Evolutionary conservation across 148 eudicot species (phyloP).

Genomic region (Spergularia bocconei): DNA sequence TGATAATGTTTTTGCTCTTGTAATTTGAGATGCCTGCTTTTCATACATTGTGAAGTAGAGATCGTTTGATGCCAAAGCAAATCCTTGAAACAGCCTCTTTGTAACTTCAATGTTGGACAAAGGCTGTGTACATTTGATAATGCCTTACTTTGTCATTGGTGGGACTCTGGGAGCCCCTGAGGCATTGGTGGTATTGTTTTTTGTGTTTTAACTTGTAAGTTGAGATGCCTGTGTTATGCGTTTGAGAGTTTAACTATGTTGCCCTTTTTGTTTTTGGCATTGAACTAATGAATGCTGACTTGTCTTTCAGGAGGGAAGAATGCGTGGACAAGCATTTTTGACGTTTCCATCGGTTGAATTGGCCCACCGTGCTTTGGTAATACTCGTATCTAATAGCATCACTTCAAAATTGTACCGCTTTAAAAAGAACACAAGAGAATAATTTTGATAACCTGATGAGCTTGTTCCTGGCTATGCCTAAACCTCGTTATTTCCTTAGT

Average conservation of each 20-base stretch:
- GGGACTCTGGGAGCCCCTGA: no score
- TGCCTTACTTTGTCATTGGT: no score
- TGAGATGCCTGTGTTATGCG: not conserved
- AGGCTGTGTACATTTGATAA: no score
- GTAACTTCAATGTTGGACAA: no score
- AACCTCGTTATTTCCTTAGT: not conserved
- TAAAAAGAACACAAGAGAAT: no score
- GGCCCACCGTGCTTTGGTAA: constrained; percentile 82
- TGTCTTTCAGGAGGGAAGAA: constrained; percentile 80
- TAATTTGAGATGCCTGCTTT: not conserved
- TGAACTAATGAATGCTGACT: not conserved
- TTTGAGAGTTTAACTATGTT: not conserved
- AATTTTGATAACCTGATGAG: not conserved
- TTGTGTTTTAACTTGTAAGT: not conserved
- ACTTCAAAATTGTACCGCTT: no score
- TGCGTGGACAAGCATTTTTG: constrained; percentile 96
- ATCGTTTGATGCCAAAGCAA: no score
- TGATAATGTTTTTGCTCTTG: no score
- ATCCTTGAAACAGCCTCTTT: no score
- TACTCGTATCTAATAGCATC: constrained; percentile 11
- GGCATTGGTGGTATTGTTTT: no score
- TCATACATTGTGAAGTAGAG: no score
- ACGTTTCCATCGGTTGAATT: constrained; percentile 86
- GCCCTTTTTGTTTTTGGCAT: not conserved
- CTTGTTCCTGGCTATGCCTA: not conserved